phyloP scores from a whole-genome alignment of 1,284 basidiomycete genomes.

The Vanrija humicola region DNA sequence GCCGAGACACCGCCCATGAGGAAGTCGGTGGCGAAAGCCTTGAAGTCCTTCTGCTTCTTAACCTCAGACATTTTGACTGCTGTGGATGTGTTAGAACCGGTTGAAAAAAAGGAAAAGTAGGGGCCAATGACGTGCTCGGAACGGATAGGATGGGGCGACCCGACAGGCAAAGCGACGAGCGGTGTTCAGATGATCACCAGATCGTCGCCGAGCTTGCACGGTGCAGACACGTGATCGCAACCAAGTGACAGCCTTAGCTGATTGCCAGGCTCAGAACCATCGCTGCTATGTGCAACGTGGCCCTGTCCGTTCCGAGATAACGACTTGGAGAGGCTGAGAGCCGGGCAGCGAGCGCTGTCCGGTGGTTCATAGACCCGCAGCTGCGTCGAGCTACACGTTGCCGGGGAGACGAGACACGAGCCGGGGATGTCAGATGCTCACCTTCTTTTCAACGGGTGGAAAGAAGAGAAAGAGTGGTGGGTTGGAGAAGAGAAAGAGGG shows the following conservation, averaged over 20 bases:
- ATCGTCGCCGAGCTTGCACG: too few relatives aligned
- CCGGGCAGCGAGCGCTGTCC: too few relatives aligned
- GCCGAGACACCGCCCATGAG: conserved; percentile 51
- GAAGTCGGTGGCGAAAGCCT: conserved; percentile 50
- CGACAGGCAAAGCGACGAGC: too few relatives aligned
- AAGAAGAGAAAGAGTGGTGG: conserved; percentile 21
- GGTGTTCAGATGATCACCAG: too few relatives aligned
- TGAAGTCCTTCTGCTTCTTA: conserved; percentile 50
- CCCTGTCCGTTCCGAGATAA: too few relatives aligned
- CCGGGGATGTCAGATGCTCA: conserved; percentile 3
- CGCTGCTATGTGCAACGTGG: too few relatives aligned
- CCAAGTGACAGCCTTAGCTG: too few relatives aligned
- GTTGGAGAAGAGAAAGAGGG: conserved; percentile 10
- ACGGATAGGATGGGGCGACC: too few relatives aligned
- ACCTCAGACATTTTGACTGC: conserved; percentile 34
- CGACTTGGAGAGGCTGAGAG: background rate
- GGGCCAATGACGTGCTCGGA: too few relatives aligned
- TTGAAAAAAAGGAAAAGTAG: background rate
- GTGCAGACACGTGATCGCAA: too few relatives aligned
- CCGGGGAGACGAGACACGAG: background rate
- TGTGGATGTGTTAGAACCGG: background rate
- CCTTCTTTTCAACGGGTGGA: conserved; percentile 12
- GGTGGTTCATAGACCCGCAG: background rate
- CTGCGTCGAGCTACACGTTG: background rate
- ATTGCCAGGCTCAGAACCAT: too few relatives aligned